These are phyloP conservation scores for Colletotrichum sp. DNA, from an alignment of 2,329 filamentous ascomycete species.

Conservation along the genomic window DNA sequence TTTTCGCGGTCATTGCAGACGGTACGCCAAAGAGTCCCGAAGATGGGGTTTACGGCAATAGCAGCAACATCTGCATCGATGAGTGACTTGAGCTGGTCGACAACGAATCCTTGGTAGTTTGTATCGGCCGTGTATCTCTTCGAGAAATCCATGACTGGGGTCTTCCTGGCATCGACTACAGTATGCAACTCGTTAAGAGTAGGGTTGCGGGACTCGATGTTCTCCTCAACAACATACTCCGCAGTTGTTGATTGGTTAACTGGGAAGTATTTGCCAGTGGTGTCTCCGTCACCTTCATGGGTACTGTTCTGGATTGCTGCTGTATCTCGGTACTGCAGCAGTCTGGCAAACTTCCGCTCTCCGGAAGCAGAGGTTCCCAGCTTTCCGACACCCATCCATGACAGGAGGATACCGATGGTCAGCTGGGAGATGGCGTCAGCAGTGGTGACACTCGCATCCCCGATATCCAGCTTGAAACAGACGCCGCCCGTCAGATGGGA, in stretches of 20 bases:
- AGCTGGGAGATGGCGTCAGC: constrained; percentile 39
- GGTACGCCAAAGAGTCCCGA: constrained; percentile 53
- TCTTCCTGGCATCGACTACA: constrained; percentile 26
- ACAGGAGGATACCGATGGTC: constrained; percentile 44
- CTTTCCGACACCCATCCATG: constrained; percentile 47
- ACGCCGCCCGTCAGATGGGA: constrained; percentile 45
- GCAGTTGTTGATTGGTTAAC: neutral
- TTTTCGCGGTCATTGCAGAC: constrained; percentile 52
- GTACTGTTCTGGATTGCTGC: neutral
- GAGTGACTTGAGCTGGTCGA: constrained; percentile 44
- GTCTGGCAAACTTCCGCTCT: neutral
- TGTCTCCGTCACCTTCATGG: neutral
- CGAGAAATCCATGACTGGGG: constrained; percentile 36
- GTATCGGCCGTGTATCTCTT: constrained; percentile 44
- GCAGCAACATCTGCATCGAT: constrained; percentile 47
- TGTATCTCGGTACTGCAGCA: neutral
- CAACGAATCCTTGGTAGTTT: constrained; percentile 41
- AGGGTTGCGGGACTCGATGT: constrained; percentile 22
- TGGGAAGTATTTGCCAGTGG: neutral
- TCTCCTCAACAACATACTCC: neutral
- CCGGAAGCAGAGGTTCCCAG: constrained; percentile 6
- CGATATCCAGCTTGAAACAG: constrained; percentile 36
- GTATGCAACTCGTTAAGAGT: constrained; percentile 27
- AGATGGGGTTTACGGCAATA: constrained; percentile 54
- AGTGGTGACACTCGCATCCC: constrained; percentile 19